Percentiles rank a stretch among this genome's conserved stretches.
Conservation (phyloP, 176 grass and related monocot species). For the Otatea glauca region DNA sequence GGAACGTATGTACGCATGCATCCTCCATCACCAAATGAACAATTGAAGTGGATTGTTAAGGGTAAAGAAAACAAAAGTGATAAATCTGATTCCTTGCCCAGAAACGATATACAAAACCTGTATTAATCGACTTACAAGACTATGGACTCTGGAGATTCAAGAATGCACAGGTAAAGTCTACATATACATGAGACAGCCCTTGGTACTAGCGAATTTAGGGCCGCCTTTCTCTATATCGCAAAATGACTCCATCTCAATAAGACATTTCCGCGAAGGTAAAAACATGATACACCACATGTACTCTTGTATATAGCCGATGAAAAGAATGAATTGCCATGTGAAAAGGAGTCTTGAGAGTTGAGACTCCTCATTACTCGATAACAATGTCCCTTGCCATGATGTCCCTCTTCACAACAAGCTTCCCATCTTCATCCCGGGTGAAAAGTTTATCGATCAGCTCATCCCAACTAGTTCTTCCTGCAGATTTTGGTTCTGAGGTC, state of each 20-base stretch:
- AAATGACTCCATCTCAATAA: constrained; percentile 3
- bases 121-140: constrained; percentile 24
- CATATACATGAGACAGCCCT: background rate
- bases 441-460: constrained; percentile 78
- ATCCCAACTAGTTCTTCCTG: constrained; percentile 78
- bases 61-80: background rate
- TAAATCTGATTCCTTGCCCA: background rate
- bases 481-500: constrained; percentile 33
- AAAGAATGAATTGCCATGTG: constrained; percentile 32
- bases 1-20: background rate
- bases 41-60: background rate
- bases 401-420: constrained; percentile 78
- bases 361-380: constrained; percentile 26
- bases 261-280: background rate
- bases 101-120: constrained; percentile 13
- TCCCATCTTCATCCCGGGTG: constrained; percentile 66
- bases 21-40: background rate
- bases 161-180: constrained; percentile 37
- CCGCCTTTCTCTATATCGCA: constrained; percentile 1
- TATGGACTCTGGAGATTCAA: background rate
- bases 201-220: background rate
- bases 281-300: constrained; percentile 4
- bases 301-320: constrained; percentile 28
- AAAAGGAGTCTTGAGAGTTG: background rate
- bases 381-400: constrained; percentile 62